Evolutionary conservation across 179 eudicot species (phyloP), one percentile per base, ranked within the genome.

Genomic region (Patellifolia procumbens): DNA sequence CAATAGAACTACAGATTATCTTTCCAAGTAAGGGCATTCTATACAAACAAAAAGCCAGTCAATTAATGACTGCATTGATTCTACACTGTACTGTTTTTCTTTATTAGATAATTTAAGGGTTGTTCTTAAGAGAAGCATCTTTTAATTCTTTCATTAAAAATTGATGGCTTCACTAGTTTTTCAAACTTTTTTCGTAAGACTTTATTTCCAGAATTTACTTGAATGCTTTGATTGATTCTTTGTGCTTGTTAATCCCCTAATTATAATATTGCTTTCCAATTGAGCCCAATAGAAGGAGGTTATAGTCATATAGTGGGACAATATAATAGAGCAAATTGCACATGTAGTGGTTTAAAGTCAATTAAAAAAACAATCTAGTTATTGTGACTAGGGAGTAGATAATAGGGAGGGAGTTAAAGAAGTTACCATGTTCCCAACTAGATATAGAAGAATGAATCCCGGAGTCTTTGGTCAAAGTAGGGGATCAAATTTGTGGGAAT

Each of bases 351-450:
- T 31, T n/a, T n/a, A n/a, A n/a, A n/a, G n/a, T n/a, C n/a, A n/a
- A n/a, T n/a, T n/a, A n/a, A n/a, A n/a, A n/a, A n/a, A n/a, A n/a
- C n/a, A n/a, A n/a, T n/a, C n/a, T n/a, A 51, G 24, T 51, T 51
- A 5, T 20, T n/a, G 45, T 39, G 9, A 39, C 9, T 39, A 39
- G 3, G 45, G n/a, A 24, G 1, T 31, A 8, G 10, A 28, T 8
- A 19, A 0, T 26, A 61, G n/a, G 4, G 28, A 31, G 65, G 39
- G 12, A 32, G 26, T 32, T 63, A 16, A 63, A 63, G 68, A 63
- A 34, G 43, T 62, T 62, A 62, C 68, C 68, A 32, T 32, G 15
- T 34, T 5, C 68, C 42, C 72, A 68, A 68, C 24, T 28, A 68
- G 37, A 68, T 28, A 46, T 48, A 22, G 58, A 11, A 46, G 58